Conservation (phyloP, 2,329 filamentous ascomycete species). For the Trichophyton schoenleinii region DNA sequence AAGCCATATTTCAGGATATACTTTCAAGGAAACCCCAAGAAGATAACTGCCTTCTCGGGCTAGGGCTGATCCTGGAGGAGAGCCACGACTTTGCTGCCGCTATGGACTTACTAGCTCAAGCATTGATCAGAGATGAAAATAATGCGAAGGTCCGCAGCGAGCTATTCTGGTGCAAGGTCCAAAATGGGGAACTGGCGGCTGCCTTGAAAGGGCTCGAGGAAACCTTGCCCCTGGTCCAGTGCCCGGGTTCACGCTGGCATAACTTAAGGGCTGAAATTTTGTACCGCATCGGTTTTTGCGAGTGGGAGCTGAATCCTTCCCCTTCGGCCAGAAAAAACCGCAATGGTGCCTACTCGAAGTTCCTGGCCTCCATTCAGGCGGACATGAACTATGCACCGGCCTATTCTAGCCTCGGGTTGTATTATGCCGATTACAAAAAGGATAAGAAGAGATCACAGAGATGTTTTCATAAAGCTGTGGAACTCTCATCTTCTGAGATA, state of each 20-base stretch:
- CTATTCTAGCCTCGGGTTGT: conserved; percentile 82
- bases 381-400: conserved; percentile 80
- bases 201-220: conserved; percentile 59
- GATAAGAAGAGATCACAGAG: conserved; percentile 77
- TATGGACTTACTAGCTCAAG: conserved; percentile 65
- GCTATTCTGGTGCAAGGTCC: conserved; percentile 80
- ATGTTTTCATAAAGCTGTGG: conserved; percentile 93
- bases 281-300: conserved; percentile 73
- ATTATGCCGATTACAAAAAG: conserved; percentile 79
- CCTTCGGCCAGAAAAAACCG: conserved; percentile 65
- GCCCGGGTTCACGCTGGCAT: conserved; percentile 46
- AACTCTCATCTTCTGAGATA: conserved; percentile 76
- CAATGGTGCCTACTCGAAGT: conserved; percentile 68
- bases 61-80: conserved; percentile 85
- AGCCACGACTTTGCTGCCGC: conserved; percentile 79
- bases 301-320: conserved; percentile 73
- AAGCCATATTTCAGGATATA: conserved; percentile 70
- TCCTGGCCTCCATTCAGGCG: conserved; percentile 70
- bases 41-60: conserved; percentile 71
- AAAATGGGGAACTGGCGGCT: conserved; percentile 59
- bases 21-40: conserved; percentile 62
- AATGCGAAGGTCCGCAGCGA: conserved; percentile 76
- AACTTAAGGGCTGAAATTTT: conserved; percentile 75
- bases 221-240: conserved; percentile 53
- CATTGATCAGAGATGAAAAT: conserved; percentile 55